Base-by-base conservation (phyloP, 2,329 filamentous ascomycete genomes). In the Ophiostoma perfectum region DNA sequence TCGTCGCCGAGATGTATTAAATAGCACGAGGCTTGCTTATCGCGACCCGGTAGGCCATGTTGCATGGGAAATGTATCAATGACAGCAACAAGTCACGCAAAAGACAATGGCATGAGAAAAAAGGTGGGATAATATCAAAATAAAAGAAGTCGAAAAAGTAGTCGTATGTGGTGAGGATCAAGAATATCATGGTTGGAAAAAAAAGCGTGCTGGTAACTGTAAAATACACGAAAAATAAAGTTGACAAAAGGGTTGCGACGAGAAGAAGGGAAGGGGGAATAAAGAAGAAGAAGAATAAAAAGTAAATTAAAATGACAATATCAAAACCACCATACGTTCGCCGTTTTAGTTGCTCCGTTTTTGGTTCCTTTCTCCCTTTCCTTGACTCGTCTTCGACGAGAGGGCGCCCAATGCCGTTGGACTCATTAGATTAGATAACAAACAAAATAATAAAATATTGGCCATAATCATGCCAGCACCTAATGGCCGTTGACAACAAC, bases 401-500 rank as follows among this genome's bases (percentile, higher is more conserved):
- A 66, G 52, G 65, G 52, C 52, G 41, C 52, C 65, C n/a, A 16
- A 60, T n/a, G 42, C 41, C 52, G 41, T 67, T 36, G 42, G 41
- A n/a, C 44, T 36, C 44, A 63, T 49, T 63, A 67, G 27, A 60
- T 60, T 60, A 38, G 27, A 18, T 9, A 60, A 60, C 27, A 36
- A 12, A 11, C 9, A 38, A 38, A n/a, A 1, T 12, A 49, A 45
- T 14, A 18, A n/a, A 49, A 18, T 47, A 55, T 6, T 42, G 38
- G 45, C 65, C 47, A 44, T 18, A 6, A 66, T 45, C 55, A 58
- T 18, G 62, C 45, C 63, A 65, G 36, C 41, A 42, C 18, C 49
- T 67, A 70, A 36, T 70, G 65, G 12, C 69, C 69, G 39, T 70
- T 70, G 27, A 58, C 44, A 5, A 64, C 62, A 39, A 64, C 44